A percentile compares a stretch with the other conserved stretches of the same genome.
phyloP scores from a whole-genome alignment of 176 grass and related monocot species.

The Avena sativa region DNA sequence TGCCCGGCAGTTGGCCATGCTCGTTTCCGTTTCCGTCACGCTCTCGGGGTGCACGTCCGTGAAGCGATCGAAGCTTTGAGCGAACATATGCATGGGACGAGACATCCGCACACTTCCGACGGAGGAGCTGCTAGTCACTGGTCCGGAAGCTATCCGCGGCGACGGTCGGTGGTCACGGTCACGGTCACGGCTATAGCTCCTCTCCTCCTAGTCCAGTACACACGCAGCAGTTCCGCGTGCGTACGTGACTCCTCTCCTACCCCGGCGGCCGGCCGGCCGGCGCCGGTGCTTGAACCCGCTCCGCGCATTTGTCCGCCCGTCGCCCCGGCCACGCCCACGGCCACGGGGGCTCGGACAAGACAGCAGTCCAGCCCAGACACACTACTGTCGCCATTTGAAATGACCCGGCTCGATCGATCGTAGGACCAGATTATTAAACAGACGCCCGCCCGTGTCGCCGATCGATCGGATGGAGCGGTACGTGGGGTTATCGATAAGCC shows the following conservation, averaged over 20 bases:
- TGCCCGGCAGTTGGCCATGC: background rate
- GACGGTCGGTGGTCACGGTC: background rate
- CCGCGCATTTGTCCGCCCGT: background rate
- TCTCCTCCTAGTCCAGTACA: background rate
- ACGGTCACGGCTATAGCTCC: background rate
- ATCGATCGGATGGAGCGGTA: background rate
- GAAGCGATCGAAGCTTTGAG: background rate
- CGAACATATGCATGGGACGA: background rate
- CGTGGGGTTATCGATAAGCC: background rate
- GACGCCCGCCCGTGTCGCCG: too few relatives aligned
- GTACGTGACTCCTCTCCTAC: background rate
- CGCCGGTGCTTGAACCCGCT: background rate
- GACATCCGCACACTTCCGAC: too few relatives aligned
- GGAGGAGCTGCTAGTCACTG: background rate
- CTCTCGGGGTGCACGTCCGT: background rate
- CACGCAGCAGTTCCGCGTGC: background rate
- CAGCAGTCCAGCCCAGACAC: background rate
- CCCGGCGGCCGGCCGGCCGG: background rate
- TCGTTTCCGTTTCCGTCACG: background rate
- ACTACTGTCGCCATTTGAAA: background rate
- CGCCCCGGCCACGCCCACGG: background rate
- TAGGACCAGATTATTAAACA: too few relatives aligned
- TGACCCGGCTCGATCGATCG: too few relatives aligned
- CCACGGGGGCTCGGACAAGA: slow-evolving; percentile 12
- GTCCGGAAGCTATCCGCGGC: background rate